phyloP scores from a whole-genome alignment of 208 protist species.

The Tetramitus jugosus region DNA sequence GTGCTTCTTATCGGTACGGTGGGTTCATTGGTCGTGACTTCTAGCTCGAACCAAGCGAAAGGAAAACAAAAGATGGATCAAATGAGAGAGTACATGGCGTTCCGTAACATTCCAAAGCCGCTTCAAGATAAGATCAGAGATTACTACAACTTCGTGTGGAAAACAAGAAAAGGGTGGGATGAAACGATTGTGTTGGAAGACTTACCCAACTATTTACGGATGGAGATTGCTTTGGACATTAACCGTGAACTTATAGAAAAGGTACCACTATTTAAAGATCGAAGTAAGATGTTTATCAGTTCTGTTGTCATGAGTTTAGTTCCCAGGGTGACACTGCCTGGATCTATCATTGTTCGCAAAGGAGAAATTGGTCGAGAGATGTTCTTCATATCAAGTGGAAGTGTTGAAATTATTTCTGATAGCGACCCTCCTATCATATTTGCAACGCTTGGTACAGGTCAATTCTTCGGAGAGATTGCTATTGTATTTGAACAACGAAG shows the following conservation, averaged over 20 bases:
- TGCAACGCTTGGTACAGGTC: slow-evolving; percentile 4
- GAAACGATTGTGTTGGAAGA: slow-evolving; percentile 27
- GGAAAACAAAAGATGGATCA: slow-evolving; percentile 21
- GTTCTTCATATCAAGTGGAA: slow-evolving; percentile 22
- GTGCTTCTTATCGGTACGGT: slow-evolving; percentile 31
- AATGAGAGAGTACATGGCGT: slow-evolving; percentile 29
- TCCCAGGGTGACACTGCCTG: slow-evolving; percentile 25
- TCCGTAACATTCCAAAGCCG: slow-evolving; percentile 23
- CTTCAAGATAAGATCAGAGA: slow-evolving; percentile 11
- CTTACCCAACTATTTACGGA: slow-evolving; percentile 29
- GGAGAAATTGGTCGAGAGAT: slow-evolving; percentile 25
- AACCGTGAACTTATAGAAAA: slow-evolving; percentile 22
- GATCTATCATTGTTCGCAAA: slow-evolving; percentile 14
- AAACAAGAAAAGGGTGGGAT: slow-evolving; percentile 33
- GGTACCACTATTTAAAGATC: slow-evolving; percentile 22
- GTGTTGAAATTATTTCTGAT: slow-evolving; percentile 23
- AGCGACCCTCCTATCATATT: slow-evolving; percentile 20
- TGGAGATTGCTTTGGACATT: slow-evolving; percentile 24
- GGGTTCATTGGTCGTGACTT: slow-evolving; percentile 17
- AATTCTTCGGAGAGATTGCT: slow-evolving; percentile 24
- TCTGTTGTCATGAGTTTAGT: slow-evolving; percentile 26
- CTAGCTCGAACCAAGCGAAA: neutral
- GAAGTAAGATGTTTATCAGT: slow-evolving; percentile 25
- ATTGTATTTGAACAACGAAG: slow-evolving; percentile 19
- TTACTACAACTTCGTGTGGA: slow-evolving; percentile 34